Conservation (phyloP, 768 basidiomycete species). For the Asterophora parasitica region DNA sequence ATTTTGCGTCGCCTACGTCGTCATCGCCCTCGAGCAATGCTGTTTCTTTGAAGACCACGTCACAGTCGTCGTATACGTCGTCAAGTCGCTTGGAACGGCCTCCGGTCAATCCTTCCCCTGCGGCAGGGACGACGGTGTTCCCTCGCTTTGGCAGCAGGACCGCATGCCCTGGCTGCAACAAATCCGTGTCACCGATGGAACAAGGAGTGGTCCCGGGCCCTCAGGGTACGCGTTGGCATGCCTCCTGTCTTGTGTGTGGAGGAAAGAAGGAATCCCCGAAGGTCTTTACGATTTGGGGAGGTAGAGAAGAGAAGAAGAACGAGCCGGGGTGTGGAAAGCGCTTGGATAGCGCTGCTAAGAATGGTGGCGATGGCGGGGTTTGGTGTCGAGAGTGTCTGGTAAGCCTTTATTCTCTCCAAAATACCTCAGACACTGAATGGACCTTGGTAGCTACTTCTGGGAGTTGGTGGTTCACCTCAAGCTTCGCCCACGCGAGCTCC, state of each 20-base stretch:
- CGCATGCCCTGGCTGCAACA: constrained; percentile 73
- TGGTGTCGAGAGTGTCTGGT: constrained; percentile 88
- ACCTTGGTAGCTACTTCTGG: constrained; percentile 47
- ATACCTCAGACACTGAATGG: constrained; percentile 4
- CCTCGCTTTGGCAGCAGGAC: constrained; percentile 57
- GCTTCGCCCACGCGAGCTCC: constrained; percentile 50
- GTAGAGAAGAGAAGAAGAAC: constrained; percentile 43
- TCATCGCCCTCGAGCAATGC: constrained; percentile 8
- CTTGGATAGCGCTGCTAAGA: constrained; percentile 78
- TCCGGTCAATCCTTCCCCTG: constrained; percentile 32
- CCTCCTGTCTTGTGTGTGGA: constrained; percentile 73
- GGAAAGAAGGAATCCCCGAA: constrained; percentile 53
- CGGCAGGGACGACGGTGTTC: constrained; percentile 23
- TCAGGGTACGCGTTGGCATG: constrained; percentile 78
- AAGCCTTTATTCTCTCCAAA: constrained; percentile 21
- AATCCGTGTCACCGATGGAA: constrained; percentile 77
- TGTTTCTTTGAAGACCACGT: constrained; percentile 9
- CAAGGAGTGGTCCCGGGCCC: constrained; percentile 83
- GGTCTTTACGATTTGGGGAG: constrained; percentile 30
- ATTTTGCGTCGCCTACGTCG: constrained; percentile 5
- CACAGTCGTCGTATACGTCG: constrained; percentile 21
- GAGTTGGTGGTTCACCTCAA: constrained; percentile 43
- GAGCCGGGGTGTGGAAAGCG: constrained; percentile 80
- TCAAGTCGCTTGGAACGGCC: constrained; percentile 39
- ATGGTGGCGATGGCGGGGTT: constrained; percentile 59